phyloP scores from a whole-genome alignment of 1,284 basidiomycete genomes.

The Phaffia rhodozyma region DNA sequence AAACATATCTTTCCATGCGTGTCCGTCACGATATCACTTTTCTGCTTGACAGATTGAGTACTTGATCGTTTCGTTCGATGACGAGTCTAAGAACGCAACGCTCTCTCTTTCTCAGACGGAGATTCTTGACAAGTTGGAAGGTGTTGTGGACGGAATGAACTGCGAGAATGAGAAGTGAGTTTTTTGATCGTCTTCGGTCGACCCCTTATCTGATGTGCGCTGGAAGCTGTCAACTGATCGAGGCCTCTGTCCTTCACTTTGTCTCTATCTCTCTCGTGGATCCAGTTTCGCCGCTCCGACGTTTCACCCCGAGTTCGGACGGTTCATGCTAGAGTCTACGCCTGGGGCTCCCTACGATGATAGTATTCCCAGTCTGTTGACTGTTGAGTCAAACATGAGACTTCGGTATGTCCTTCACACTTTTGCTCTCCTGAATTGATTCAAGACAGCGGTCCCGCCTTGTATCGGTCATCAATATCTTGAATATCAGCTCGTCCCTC shows the following conservation, averaged over 20 bases:
- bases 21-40: neutral
- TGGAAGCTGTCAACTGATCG: neutral
- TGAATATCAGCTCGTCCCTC: no score
- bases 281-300: slow-evolving; percentile 49
- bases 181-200: neutral
- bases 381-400: slow-evolving; percentile 90
- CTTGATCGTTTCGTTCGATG: slow-evolving; percentile 82
- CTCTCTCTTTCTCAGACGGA: slow-evolving; percentile 87
- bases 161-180: slow-evolving; percentile 42
- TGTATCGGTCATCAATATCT: slow-evolving; percentile 7
- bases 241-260: neutral
- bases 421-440: slow-evolving; percentile 5
- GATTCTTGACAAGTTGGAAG: slow-evolving; percentile 70
- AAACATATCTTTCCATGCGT: neutral
- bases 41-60: slow-evolving; percentile 66
- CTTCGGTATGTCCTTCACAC: slow-evolving; percentile 47
- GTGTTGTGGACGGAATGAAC: slow-evolving; percentile 53
- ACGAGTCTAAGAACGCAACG: slow-evolving; percentile 63
- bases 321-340: slow-evolving; percentile 98
- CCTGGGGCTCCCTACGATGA: slow-evolving; percentile 90
- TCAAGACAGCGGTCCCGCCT: slow-evolving; percentile 12
- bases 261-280: slow-evolving; percentile 1
- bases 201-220: neutral
- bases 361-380: slow-evolving; percentile 66
- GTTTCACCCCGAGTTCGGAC: slow-evolving; percentile 98